Percentiles rank a stretch among this genome's conserved stretches.
These are phyloP conservation scores for Coniochaeta sp. DNA, from an alignment of 2,329 filamentous ascomycete genomes.

Conservation along the genomic window DNA sequence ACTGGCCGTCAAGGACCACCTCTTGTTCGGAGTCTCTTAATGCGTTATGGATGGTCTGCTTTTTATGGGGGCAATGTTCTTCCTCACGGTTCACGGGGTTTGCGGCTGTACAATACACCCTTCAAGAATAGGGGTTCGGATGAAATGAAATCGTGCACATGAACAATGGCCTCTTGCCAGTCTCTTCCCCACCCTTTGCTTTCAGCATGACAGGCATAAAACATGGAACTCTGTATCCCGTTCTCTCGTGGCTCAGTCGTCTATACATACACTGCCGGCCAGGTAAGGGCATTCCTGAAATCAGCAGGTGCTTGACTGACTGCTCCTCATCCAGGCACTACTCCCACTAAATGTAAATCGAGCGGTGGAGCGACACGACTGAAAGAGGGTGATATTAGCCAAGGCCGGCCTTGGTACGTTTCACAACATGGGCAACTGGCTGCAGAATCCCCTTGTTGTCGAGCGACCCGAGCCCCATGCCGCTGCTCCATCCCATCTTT, in stretches of 20 bases:
- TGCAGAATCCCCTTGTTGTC: slow-evolving; percentile 86
- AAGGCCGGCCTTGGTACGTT: slow-evolving; percentile 76
- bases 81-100: slow-evolving; percentile 57
- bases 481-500: slow-evolving; percentile 94
- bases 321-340: too few relatives aligned
- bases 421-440: slow-evolving; percentile 81
- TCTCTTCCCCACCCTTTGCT: too few relatives aligned
- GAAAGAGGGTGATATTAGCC: slow-evolving; percentile 36
- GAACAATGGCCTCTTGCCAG: slow-evolving; percentile 30
- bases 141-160: slow-evolving; percentile 56
- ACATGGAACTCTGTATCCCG: background rate
- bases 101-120: slow-evolving; percentile 63
- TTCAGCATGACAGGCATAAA: too few relatives aligned
- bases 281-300: too few relatives aligned
- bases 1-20: slow-evolving; percentile 32
- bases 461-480: slow-evolving; percentile 71
- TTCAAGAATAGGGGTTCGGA: slow-evolving; percentile 54
- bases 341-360: too few relatives aligned
- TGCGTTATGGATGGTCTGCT: slow-evolving; percentile 63
- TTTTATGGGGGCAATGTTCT: slow-evolving; percentile 60
- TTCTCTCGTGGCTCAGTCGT: too few relatives aligned
- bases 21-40: slow-evolving; percentile 48
- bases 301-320: too few relatives aligned
- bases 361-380: background rate
- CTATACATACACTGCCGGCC: too few relatives aligned